These are phyloP conservation scores for Jimgerdemannia flammicorona DNA, from an alignment of 192 early-diverging fungal species.

Conservation along the genomic window DNA sequence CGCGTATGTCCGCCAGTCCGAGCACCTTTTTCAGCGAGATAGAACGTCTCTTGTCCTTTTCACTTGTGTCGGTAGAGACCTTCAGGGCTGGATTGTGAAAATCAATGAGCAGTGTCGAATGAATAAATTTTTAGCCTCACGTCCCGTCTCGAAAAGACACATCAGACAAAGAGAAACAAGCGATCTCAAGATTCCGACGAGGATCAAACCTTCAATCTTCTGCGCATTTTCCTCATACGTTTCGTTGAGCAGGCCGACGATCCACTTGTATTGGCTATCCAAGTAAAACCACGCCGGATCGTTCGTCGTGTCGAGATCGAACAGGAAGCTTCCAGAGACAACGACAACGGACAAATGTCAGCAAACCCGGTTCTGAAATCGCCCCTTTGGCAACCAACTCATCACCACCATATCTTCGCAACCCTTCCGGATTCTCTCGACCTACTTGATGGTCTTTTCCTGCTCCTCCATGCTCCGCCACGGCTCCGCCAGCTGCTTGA, in stretches of 20 bases:
- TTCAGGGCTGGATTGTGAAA: not conserved
- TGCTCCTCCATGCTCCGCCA: slow-evolving; percentile 83
- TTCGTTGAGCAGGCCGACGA: slow-evolving; percentile 68
- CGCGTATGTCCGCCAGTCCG: slow-evolving; percentile 18
- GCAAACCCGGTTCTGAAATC: not conserved
- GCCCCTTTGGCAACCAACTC: too few relatives aligned
- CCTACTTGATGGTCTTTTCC: slow-evolving; percentile 80
- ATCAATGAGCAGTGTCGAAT: not conserved
- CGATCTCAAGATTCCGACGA: too few relatives aligned
- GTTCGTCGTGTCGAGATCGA: slow-evolving; percentile 72
- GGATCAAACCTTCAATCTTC: slow-evolving; percentile 23
- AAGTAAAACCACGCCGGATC: slow-evolving; percentile 91
- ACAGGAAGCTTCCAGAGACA: slow-evolving; percentile 46
- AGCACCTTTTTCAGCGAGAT: slow-evolving; percentile 13
- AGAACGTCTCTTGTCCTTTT: slow-evolving; percentile 17
- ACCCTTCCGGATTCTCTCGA: slow-evolving; percentile 3
- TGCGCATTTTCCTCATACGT: slow-evolving; percentile 58
- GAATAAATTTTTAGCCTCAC: not conserved
- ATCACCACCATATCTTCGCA: not conserved
- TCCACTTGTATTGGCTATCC: slow-evolving; percentile 85
- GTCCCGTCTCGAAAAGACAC: too few relatives aligned
- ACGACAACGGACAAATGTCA: not conserved
- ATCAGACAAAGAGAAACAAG: too few relatives aligned
- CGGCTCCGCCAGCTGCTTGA: slow-evolving; percentile 70
- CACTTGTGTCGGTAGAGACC: slow-evolving; percentile 15